Percentiles rank a stretch among this genome's conserved stretches.
Evolutionary conservation across 148 eudicot species (phyloP).

Genomic region (Rhododendron henanense): DNA sequence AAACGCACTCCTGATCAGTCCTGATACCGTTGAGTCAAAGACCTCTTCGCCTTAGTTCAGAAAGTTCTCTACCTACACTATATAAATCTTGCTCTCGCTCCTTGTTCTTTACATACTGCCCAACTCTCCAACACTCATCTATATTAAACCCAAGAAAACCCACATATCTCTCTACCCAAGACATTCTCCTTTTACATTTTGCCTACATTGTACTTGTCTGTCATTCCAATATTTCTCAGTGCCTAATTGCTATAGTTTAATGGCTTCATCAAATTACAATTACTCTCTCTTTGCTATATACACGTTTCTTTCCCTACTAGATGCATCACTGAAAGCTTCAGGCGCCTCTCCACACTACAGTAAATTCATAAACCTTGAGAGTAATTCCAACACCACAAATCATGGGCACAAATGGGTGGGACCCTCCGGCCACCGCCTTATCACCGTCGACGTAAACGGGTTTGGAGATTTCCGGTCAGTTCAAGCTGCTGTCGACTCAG

Average conservation of each 20-base stretch:
- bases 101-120: not conserved
- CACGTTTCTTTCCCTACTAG: not conserved
- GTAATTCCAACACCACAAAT: constrained; percentile 2
- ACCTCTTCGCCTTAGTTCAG: not conserved
- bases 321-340: constrained; percentile 24
- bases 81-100: too few relatives aligned
- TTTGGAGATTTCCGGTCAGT: constrained; percentile 60
- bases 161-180: not conserved
- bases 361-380: not conserved
- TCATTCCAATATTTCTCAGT: constrained; percentile 1
- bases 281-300: not conserved
- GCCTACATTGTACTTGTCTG: not conserved
- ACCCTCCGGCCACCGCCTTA: constrained; percentile 58
- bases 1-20: too few relatives aligned
- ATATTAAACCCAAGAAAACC: not conserved
- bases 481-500: constrained; percentile 80
- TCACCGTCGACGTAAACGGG: constrained; percentile 55
- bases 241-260: not conserved
- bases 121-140: not conserved
- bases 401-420: constrained; percentile 53
- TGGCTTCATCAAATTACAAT: not conserved
- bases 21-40: too few relatives aligned
- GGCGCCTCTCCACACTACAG: not conserved
- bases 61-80: too few relatives aligned
- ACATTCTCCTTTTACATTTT: not conserved